Evolutionary conservation across 306 rosid species (phyloP).

Genomic region (Biancaea sappan): DNA sequence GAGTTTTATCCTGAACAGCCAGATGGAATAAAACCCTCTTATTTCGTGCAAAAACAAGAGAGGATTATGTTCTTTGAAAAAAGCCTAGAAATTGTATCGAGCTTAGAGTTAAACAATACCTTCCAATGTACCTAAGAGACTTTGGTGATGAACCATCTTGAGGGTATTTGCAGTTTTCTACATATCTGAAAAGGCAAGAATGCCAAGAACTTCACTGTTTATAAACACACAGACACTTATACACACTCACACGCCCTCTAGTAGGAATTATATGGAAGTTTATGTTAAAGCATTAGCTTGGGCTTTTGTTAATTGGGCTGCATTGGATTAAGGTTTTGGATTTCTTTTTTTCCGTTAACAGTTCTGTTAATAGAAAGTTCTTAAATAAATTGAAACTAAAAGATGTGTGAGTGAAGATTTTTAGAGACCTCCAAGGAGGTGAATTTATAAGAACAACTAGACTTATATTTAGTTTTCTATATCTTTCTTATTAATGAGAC

Average conservation of each 20-base stretch:
- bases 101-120: constrained; percentile 52
- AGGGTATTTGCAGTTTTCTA: constrained; percentile 88
- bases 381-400: no score
- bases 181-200: constrained; percentile 55
- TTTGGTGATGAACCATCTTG: constrained; percentile 77
- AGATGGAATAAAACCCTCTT: no score
- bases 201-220: constrained; percentile 12
- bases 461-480: no score
- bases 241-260: neutral
- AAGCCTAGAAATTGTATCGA: neutral
- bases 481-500: no score
- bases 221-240: neutral
- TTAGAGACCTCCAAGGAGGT: neutral
- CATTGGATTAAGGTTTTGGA: neutral
- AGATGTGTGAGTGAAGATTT: neutral
- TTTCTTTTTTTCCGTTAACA: neutral
- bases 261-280: neutral
- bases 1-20: no score
- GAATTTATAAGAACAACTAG: no score
- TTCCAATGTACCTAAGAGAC: constrained; percentile 89
- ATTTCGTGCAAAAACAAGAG: no score
- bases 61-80: no score
- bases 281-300: neutral
- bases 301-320: neutral
- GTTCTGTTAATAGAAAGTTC: neutral